A percentile compares a stretch with the other conserved stretches of the same genome.
phyloP scores from a whole-genome alignment of 805 yeast genomes.

The Candida broadrunensis region DNA sequence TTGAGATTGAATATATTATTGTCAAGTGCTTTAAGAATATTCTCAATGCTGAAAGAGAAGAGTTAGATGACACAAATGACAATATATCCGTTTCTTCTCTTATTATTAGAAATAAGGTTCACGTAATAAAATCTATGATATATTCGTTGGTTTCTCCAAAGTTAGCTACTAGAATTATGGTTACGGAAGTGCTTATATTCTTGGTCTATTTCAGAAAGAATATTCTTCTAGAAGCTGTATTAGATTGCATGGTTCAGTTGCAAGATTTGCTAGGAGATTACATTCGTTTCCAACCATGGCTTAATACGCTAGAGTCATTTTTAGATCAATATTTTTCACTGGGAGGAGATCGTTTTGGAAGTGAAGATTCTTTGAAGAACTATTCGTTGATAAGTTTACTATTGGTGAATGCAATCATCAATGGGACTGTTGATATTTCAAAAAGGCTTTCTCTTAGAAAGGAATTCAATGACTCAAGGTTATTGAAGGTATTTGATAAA shows the following conservation, averaged over 20 bases:
- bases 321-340: constrained; percentile 25
- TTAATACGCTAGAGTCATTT: constrained; percentile 32
- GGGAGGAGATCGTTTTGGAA: constrained; percentile 7
- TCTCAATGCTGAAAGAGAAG: constrained; percentile 21
- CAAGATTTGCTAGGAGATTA: constrained; percentile 35
- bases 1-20: constrained; percentile 37
- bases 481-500: constrained; percentile 34
- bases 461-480: constrained; percentile 34
- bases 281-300: constrained; percentile 41
- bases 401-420: constrained; percentile 31
- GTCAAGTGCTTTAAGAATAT: constrained; percentile 37
- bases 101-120: constrained; percentile 18
- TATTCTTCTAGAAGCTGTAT: constrained; percentile 17
- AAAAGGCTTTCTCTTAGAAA: constrained; percentile 28
- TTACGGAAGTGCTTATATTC: constrained; percentile 41
- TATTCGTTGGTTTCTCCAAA: constrained; percentile 39
- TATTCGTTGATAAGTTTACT: constrained; percentile 36
- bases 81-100: neutral
- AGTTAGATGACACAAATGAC: neutral
- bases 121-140: constrained; percentile 35
- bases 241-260: constrained; percentile 29
- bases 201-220: constrained; percentile 22
- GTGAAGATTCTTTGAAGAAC: constrained; percentile 20
- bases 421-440: constrained; percentile 22
- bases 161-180: constrained; percentile 36